Base-by-base conservation (phyloP, 345 rosid genomes). In the Acer saccharum region DNA sequence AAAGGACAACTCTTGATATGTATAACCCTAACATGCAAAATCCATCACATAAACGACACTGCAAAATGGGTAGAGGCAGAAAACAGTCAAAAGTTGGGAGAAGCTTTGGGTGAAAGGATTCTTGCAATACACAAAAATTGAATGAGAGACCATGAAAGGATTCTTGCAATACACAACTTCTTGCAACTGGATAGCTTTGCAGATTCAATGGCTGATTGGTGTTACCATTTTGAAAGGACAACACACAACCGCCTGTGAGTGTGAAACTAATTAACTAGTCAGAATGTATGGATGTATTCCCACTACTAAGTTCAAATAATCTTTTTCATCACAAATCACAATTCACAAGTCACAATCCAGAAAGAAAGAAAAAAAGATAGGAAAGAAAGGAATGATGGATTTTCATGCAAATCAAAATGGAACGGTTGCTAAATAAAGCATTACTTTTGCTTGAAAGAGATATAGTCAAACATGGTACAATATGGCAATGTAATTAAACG, bases 191-290 rank as follows among this genome's bases (percentile, higher is more conserved):
- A 14, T 6, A 43, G 32, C 10, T 43, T 43, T 43, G 44, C 44
- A 41, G 44, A 41, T 41, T 41, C 44, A 41, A 10, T 41, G 44
- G 44, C 43, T 43, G 46, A 43, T 43, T 43, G 35, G 35, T 32
- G 35, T 32, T 32, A 32, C 35, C 35, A 32, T 32, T 32, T 32
- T 3, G 46, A 52, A 52, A 16, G 7, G n/a, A 10, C 3, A n/a
- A 58, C 2, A 11, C 57, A n/a, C 32, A 18, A 6, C 21, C 7
- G 0, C 25, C 20, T n/a, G 23, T 7, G 21, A 58, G 1, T 58
- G 20, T 16, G n/a, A 3, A 2, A 58, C 23, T 48, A 77, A 84
- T 81, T 83, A 85, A 67, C 9, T 74, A 50, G 83, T 86, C 91
- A 86, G 84, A 85, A 74, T 79, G 68, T 60, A 9, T 67, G 74